Conservation (phyloP, 208 protist species). For the Acanthamoeba sp. region DNA sequence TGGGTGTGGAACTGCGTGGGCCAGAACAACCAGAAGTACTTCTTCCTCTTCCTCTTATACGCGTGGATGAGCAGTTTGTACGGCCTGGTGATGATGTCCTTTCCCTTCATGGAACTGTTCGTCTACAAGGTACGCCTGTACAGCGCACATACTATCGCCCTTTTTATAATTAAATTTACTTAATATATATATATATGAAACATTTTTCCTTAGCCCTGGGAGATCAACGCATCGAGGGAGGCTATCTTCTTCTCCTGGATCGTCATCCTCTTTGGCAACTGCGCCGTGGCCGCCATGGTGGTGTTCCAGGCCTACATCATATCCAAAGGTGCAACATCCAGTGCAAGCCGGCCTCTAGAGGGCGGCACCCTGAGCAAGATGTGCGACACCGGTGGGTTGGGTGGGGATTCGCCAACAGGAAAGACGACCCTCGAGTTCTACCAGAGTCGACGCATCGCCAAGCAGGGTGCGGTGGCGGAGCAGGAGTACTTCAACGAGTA, state of each 20-base stretch:
- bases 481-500: constrained; percentile 29
- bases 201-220: constrained; percentile 33
- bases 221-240: background rate
- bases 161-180: too few species aligned
- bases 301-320: background rate
- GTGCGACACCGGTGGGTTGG: too few species aligned
- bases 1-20: constrained; percentile 41
- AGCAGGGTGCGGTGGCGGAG: background rate
- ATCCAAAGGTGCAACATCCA: background rate
- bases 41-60: background rate
- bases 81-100: constrained; percentile 18
- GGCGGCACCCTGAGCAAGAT: too few species aligned
- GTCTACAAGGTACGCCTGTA: background rate
- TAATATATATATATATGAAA: too few species aligned
- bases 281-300: background rate
- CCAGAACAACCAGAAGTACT: constrained; percentile 22
- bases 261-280: background rate
- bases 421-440: constrained; percentile 13
- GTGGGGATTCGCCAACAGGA: background rate
- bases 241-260: constrained; percentile 15
- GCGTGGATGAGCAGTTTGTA: background rate
- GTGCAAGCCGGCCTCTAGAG: too few species aligned
- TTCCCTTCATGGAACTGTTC: background rate
- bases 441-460: background rate
- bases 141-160: too few species aligned